These are phyloP conservation scores for Moniliella sp. DNA, from an alignment of 1,284 basidiomycete species.

Conservation along the genomic window DNA sequence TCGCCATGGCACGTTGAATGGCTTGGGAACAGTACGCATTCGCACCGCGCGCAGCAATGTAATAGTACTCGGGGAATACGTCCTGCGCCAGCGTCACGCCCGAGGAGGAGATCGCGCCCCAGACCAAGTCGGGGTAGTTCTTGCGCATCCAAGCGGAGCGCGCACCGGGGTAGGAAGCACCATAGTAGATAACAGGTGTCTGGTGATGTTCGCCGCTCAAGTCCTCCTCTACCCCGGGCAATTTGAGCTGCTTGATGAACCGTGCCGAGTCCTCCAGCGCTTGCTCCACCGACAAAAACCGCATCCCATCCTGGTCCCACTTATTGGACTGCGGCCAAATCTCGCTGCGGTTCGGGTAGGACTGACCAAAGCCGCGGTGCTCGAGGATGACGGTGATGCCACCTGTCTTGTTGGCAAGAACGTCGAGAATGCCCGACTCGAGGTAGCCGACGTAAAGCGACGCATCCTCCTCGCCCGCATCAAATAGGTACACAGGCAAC, in stretches of 20 bases:
- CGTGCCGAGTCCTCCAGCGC: slow-evolving; percentile 73
- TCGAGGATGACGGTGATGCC: slow-evolving; percentile 68
- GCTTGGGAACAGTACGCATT: slow-evolving; percentile 50
- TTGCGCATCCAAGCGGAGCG: slow-evolving; percentile 73
- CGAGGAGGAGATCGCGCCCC: slow-evolving; percentile 43
- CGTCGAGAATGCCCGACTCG: slow-evolving; percentile 52
- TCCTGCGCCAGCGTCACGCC: slow-evolving; percentile 27
- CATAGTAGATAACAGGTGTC: slow-evolving; percentile 82
- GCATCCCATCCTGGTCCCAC: slow-evolving; percentile 37
- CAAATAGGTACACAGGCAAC: slow-evolving; percentile 32
- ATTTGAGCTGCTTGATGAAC: slow-evolving; percentile 51
- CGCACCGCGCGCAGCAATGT: slow-evolving; percentile 56
- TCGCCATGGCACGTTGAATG: slow-evolving; percentile 41
- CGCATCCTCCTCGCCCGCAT: slow-evolving; percentile 33
- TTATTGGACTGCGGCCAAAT: slow-evolving; percentile 42
- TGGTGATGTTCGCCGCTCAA: slow-evolving; percentile 44
- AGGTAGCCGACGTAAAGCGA: slow-evolving; percentile 19
- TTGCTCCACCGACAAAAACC: slow-evolving; percentile 71
- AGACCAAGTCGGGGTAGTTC: slow-evolving; percentile 1
- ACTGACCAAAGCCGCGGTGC: slow-evolving; percentile 43
- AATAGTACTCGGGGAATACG: slow-evolving; percentile 47
- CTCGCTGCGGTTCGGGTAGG: slow-evolving; percentile 55
- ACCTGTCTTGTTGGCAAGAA: slow-evolving; percentile 56
- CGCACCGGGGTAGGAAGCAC: slow-evolving; percentile 61
- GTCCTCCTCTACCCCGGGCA: slow-evolving; percentile 50